Percentiles rank a stretch among this genome's conserved stretches.
These are phyloP conservation scores for Claviceps africana DNA, from an alignment of 2,329 filamentous ascomycete genomes.

Conservation along the genomic window DNA sequence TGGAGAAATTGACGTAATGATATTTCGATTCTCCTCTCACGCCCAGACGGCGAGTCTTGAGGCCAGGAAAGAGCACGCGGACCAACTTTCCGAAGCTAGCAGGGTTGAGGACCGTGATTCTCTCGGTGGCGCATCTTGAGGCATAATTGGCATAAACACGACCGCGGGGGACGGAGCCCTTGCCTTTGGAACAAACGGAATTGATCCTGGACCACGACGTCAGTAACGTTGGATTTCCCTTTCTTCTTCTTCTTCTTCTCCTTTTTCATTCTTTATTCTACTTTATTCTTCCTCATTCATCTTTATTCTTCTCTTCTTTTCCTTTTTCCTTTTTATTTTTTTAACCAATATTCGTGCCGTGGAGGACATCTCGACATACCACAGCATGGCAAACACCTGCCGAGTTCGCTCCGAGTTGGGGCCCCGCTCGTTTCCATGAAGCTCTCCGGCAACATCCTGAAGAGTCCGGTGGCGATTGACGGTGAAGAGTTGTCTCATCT, in stretches of 20 bases:
- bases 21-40: conserved; percentile 97
- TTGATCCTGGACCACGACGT: conserved; percentile 44
- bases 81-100: conserved; percentile 97
- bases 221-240: conserved; percentile 1
- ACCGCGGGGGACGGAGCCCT: conserved; percentile 79
- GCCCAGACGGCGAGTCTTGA: conserved; percentile 82
- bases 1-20: conserved; percentile 65
- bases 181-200: conserved; percentile 56
- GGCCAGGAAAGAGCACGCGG: conserved; percentile 84
- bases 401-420: conserved; percentile 72
- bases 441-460: conserved; percentile 58
- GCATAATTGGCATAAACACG: conserved; percentile 94
- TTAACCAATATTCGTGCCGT: no score
- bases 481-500: conserved; percentile 63
- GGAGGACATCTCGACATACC: conserved; percentile 36
- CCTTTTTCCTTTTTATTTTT: no score
- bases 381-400: conserved; percentile 80
- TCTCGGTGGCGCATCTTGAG: conserved; percentile 78
- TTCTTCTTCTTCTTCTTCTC: no score
- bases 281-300: no score
- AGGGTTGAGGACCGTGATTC: conserved; percentile 89
- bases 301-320: no score
- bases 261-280: no score
- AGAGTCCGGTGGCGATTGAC: conserved; percentile 53
- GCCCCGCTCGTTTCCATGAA: conserved; percentile 66